Base-by-base conservation (phyloP, 768 basidiomycete genomes). In the Trametes coccinea region DNA sequence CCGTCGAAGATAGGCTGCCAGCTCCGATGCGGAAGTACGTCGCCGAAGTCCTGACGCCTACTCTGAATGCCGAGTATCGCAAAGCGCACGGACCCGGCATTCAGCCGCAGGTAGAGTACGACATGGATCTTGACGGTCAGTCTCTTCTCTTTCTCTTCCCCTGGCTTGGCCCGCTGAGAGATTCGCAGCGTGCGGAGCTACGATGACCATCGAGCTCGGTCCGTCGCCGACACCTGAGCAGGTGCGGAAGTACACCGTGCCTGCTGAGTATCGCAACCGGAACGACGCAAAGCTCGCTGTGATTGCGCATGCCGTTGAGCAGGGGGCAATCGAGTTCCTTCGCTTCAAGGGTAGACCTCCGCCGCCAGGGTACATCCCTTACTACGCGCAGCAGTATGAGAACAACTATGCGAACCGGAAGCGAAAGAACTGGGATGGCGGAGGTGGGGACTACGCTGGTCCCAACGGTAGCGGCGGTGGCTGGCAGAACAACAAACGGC, bases 271-370 rank as follows among this genome's bases (percentile, higher is more conserved):
- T 69, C 77, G 80, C 44, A 81, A 74, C 31, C 86, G 84, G 66
- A 75, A 76, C 14, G 88, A 90, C 62, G 88, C 88, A 5, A 87
- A 82, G 69, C 74, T 78, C 14, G 87, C 84, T 13, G 87, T 82
- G 10, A 74, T 80, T 1, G 77, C 76, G 56, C 71, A 72, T 2
- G 89, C 87, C 2, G 82, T 79, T 14, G 75, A 84, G 62, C 71
- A 80, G 62, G 87, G 89, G 9, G 75, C 78, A 16, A 69, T 89
- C 44, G 86, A 89, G 61, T 79, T 86, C 47, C 69, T 89, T 27
- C 80, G 82, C n/a, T 85, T 83, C 67, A 76, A 71, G 29, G 85
- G 85, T 29, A 64, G 69, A 41, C 69, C 72, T 0, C 70, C 76
- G 10, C 81, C 83, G 1, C 66, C 73, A 29, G 79, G 74, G 13